Evolutionary conservation across 2,329 filamentous ascomycete species (phyloP), one percentile per base, ranked within the genome.

Genomic region (Claviceps quebecensis): DNA sequence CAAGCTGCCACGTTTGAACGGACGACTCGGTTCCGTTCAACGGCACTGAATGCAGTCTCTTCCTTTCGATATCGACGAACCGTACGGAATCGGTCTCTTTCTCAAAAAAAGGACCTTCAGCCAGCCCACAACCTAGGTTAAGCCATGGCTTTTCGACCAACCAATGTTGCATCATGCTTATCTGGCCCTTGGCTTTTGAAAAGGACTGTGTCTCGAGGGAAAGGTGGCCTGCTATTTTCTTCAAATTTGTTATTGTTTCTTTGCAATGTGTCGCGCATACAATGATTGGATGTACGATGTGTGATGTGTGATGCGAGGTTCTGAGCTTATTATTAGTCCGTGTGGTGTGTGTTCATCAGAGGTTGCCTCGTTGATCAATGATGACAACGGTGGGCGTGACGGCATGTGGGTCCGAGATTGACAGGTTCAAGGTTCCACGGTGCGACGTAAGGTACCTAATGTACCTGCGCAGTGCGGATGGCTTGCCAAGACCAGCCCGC

Each of bases 31-130:
- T 85, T 53, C 77, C 70, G 47, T 67, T 63, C 23, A 94, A 72
- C 59, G 87, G 76, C 54, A 93, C 75, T 47, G 77, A 75, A 69
- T 93, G 84, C 45, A 95, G 63, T 55, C 81, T 80, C 63, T 85
- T 77, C 63, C 84, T 80, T 65, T 83, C 84, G 67, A 95, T 90
- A 67, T 96, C 90, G 55, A 90, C 80, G 65, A 88, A 89, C 56
- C 86, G 84, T 53, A 91, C 70, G 46, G 72, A 75, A 64, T 86
- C 76, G 48, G 76, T 80, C 22, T 69, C 69, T 53, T 75, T 70
- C 65, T 89, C 84, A 69, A 81, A 87, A 69, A 81, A 87, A 1
- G 86, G 86, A 0, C 78, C 86, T 67, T 91, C 86, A 56, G 83
- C 84, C 34, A 90, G 75, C 14, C 69, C 72, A 68, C 84, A 87